phyloP scores from a whole-genome alignment of 495 filamentous ascomycete species.

The Hypoxylon subgilvum region DNA sequence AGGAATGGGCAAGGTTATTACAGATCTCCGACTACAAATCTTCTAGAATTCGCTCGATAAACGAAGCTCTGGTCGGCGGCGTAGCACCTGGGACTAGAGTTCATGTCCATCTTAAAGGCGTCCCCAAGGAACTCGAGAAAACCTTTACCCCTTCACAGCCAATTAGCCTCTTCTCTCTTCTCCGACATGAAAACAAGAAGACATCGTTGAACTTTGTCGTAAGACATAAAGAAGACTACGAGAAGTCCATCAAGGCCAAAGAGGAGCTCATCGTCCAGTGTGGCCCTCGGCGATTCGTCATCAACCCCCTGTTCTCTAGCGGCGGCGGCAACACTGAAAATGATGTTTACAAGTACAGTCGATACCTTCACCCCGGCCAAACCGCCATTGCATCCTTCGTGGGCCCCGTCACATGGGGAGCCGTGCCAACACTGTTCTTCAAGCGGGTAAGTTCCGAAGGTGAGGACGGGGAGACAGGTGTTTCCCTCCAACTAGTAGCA shows the following conservation, averaged over 20 bases:
- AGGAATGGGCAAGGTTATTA: constrained; percentile 85
- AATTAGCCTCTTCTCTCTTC: constrained; percentile 76
- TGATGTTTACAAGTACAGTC: constrained; percentile 94
- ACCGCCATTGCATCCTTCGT: constrained; percentile 91
- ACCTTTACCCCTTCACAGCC: constrained; percentile 63
- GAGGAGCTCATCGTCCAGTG: constrained; percentile 87
- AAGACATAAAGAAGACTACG: constrained; percentile 72
- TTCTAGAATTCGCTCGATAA: constrained; percentile 71
- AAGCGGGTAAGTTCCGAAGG: constrained; percentile 54
- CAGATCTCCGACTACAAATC: constrained; percentile 83
- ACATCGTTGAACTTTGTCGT: constrained; percentile 87
- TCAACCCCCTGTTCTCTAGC: constrained; percentile 90
- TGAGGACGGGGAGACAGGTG: constrained; percentile 35
- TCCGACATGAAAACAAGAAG: constrained; percentile 93
- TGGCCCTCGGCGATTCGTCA: constrained; percentile 80
- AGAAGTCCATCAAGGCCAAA: constrained; percentile 82
- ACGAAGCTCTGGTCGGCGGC: constrained; percentile 84
- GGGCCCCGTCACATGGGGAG: constrained; percentile 89
- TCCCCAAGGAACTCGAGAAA: constrained; percentile 65
- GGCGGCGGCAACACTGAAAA: constrained; percentile 82
- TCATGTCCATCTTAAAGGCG: constrained; percentile 75
- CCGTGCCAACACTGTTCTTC: constrained; percentile 87
- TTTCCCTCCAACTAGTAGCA: constrained; percentile 71
- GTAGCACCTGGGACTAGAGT: constrained; percentile 83
- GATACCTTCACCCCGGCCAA: constrained; percentile 87